Conservation (phyloP, 2,329 filamentous ascomycete species). For the Cercospora zeae-maydis region DNA sequence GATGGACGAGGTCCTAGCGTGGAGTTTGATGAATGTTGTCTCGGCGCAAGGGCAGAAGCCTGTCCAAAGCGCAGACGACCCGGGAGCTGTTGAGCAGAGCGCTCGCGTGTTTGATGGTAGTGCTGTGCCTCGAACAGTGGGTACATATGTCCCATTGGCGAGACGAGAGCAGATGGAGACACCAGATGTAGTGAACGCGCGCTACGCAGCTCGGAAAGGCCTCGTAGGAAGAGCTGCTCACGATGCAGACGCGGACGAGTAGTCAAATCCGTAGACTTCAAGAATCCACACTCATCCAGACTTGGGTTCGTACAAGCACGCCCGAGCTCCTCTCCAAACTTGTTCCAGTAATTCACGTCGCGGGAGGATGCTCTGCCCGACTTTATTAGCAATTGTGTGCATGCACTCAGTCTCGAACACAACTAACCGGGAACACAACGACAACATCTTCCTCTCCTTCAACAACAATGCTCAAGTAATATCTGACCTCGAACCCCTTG, state of each 20-base stretch:
- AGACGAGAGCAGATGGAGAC: slow-evolving; percentile 54
- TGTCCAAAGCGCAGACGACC: neutral
- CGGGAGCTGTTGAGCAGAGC: slow-evolving; percentile 34
- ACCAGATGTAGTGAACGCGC: slow-evolving; percentile 60
- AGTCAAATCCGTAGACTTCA: neutral
- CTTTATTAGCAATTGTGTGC: slow-evolving; percentile 5
- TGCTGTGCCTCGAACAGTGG: slow-evolving; percentile 51
- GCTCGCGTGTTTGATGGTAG: slow-evolving; percentile 59
- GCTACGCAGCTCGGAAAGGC: slow-evolving; percentile 54
- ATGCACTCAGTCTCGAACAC: slow-evolving; percentile 3
- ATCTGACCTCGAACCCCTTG: slow-evolving; percentile 81
- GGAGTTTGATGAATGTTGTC: slow-evolving; percentile 65
- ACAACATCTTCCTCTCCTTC: slow-evolving; percentile 84
- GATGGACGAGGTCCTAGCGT: slow-evolving; percentile 83
- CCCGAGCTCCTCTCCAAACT: slow-evolving; percentile 83
- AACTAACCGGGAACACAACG: slow-evolving; percentile 79
- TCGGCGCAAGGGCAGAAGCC: slow-evolving; percentile 39
- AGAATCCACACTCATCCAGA: slow-evolving; percentile 34
- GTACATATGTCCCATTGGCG: slow-evolving; percentile 57
- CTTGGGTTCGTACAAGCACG: slow-evolving; percentile 72
- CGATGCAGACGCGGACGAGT: slow-evolving; percentile 19
- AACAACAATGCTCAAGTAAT: slow-evolving; percentile 86
- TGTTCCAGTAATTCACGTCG: slow-evolving; percentile 70
- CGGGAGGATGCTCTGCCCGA: slow-evolving; percentile 62
- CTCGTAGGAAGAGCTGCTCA: slow-evolving; percentile 25